Base-by-base conservation (phyloP, 495 filamentous ascomycete species). In the Aspergillus affinis region DNA sequence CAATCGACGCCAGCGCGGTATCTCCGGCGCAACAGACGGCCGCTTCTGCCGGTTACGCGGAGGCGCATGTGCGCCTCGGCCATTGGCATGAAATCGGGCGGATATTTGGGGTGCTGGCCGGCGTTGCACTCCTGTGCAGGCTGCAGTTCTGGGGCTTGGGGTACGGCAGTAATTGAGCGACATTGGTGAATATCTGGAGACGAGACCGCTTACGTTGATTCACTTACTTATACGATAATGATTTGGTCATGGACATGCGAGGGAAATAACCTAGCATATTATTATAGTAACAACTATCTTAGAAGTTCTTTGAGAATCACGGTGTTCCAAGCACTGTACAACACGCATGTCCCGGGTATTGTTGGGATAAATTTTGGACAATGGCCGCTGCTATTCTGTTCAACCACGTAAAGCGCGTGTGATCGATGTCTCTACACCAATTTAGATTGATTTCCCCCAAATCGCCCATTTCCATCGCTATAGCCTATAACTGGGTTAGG, bases 51-150 rank as follows among this genome's bases (percentile, higher is more conserved):
- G 82, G 84, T 9, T 84, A 82, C 64, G 82, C 86, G 36, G 84
- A 88, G 59, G 84, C 84, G 0, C 72, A 83, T 63, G 84, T 88
- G 27, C 72, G 75, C 36, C 61, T 85, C 23, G 63, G 68, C 9
- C 79, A 79, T 54, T 81, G 78, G 72, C 76, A 67, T 62, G 86
- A 89, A 57, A 67, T 86, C 55, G 72, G 77, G 7, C 76, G 82
- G 56, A 84, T 87, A 51, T 87, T 88, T 61, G 68, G 73, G 55
- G 77, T 85, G 9, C 60, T 85, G 27, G 52, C 65, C 21, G 63
- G 68, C 23, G 51, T 69, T 48, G 74, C 59, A 48, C 63, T 69
- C 20, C 29, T 76, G 29, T 76, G 73, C 61, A 70, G 68, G 47
- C 46, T 71, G 4, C 67, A 51, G 23, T 51, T 72, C 18, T n/a